Conservation (phyloP, 108 stramenopile species). For the Parietichytrium sp. region DNA sequence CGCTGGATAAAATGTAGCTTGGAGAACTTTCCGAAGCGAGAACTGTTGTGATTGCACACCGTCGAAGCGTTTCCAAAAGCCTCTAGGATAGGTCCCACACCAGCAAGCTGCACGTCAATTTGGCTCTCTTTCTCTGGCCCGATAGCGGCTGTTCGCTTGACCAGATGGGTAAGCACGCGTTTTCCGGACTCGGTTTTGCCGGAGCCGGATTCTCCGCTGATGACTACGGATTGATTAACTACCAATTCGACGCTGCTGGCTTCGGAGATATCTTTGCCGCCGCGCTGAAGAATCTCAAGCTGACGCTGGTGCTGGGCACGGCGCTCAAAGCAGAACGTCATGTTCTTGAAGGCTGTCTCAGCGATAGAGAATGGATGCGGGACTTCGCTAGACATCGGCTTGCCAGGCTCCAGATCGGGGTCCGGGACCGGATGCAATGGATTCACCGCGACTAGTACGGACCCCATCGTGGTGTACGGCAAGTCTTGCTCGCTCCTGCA, state of each 20-base stretch:
- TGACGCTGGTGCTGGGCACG: not conserved
- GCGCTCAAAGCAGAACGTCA: conserved; percentile 23
- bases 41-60: conserved; percentile 39
- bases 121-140: not conserved
- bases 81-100: conserved; percentile 34
- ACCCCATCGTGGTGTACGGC: conserved; percentile 48
- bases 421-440: conserved; percentile 35
- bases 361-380: conserved; percentile 29
- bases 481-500: not conserved
- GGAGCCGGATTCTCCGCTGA: conserved; percentile 46
- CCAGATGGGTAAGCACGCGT: conserved; percentile 14
- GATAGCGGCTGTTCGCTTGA: not conserved
- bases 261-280: not conserved
- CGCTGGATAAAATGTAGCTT: conserved; percentile 25
- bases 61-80: conserved; percentile 42
- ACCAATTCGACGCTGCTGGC: not conserved
- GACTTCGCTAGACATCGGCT: not conserved
- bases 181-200: conserved; percentile 48
- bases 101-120: conserved; percentile 34
- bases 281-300: conserved; percentile 12
- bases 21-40: conserved; percentile 39
- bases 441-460: conserved; percentile 45
- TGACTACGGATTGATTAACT: conserved; percentile 40
- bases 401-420: not conserved
- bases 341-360: conserved; percentile 17